Percentiles rank a stretch among this genome's conserved stretches.
Conservation (phyloP, 2,329 filamentous ascomycete genomes). For the Davidsoniella australis region DNA sequence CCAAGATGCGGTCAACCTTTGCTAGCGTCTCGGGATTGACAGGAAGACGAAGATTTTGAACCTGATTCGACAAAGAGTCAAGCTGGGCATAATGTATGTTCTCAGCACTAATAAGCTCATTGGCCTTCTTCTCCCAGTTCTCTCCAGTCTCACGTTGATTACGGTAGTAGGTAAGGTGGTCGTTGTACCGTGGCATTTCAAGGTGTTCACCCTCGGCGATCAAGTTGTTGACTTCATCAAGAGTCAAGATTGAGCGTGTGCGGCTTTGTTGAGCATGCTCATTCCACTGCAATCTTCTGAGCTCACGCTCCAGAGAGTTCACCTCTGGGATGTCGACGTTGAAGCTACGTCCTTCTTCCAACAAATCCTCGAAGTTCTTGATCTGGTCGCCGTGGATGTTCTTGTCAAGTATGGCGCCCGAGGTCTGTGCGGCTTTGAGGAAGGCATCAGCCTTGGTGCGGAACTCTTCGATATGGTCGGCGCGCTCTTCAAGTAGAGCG, state of each 20-base stretch:
- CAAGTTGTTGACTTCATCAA: conserved; percentile 64
- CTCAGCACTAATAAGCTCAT: conserved; percentile 83
- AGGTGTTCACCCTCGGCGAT: conserved; percentile 63
- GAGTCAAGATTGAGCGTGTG: conserved; percentile 42
- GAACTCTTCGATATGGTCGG: conserved; percentile 69
- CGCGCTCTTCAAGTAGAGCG: conserved; percentile 65
- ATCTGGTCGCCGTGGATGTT: conserved; percentile 43
- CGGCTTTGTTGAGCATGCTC: conserved; percentile 53
- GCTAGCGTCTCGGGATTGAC: conserved; percentile 67
- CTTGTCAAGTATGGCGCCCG: conserved; percentile 3
- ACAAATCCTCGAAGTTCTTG: conserved; percentile 68
- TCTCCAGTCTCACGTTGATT: conserved; percentile 63
- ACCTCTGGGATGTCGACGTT: conserved; percentile 86
- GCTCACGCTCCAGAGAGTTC: conserved; percentile 59
- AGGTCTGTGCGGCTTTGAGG: conserved; percentile 31
- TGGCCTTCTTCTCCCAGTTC: conserved; percentile 83
- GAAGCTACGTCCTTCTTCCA: conserved; percentile 78
- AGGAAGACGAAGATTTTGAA: conserved; percentile 49
- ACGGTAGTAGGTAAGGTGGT: conserved; percentile 57
- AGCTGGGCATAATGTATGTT: conserved; percentile 86
- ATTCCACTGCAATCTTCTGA: conserved; percentile 81
- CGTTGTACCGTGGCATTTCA: conserved; percentile 63
- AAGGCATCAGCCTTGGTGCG: conserved; percentile 57
- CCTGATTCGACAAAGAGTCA: conserved; percentile 77
- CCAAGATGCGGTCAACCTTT: conserved; percentile 76